These are phyloP conservation scores for Camellia sinensis DNA, from an alignment of 148 eudicot species.

Conservation along the genomic window DNA sequence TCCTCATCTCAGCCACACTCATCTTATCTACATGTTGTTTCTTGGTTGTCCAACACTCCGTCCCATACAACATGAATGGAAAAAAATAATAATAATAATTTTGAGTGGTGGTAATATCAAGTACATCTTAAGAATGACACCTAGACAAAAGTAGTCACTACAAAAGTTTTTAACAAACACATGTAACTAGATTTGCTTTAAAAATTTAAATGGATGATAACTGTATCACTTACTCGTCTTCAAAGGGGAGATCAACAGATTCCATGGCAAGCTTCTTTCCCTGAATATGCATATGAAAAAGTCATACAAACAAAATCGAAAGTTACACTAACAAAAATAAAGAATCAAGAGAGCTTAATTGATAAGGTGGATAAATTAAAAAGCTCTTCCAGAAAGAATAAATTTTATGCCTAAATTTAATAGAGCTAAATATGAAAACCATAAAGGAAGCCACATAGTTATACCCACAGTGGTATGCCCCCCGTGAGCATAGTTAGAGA, in stretches of 20 bases:
- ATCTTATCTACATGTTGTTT: too few relatives aligned
- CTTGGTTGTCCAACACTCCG: too few relatives aligned
- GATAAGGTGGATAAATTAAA: not conserved
- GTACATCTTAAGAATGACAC: not conserved
- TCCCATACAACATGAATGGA: too few relatives aligned
- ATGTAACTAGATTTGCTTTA: not conserved
- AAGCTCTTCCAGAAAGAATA: not conserved
- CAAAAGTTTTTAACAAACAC: not conserved
- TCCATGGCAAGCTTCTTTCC: conserved; percentile 76
- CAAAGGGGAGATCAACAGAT: conserved; percentile 44
- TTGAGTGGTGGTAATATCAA: not conserved
- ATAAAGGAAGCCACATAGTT: not conserved
- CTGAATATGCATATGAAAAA: conserved; percentile 33
- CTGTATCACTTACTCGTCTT: conserved; percentile 69
- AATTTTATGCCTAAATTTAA: not conserved
- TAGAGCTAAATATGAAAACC: not conserved
- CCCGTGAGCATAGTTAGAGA: not conserved
- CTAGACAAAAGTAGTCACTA: not conserved
- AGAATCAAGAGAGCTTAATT: conserved; percentile 5
- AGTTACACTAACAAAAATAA: not conserved
- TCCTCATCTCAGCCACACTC: too few relatives aligned
- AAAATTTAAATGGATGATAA: conserved; percentile 2
- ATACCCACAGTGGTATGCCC: not conserved
- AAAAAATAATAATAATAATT: too few relatives aligned
- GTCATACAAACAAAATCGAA: not conserved